phyloP scores from a whole-genome alignment of 768 basidiomycete species.

The Russula virescens region DNA sequence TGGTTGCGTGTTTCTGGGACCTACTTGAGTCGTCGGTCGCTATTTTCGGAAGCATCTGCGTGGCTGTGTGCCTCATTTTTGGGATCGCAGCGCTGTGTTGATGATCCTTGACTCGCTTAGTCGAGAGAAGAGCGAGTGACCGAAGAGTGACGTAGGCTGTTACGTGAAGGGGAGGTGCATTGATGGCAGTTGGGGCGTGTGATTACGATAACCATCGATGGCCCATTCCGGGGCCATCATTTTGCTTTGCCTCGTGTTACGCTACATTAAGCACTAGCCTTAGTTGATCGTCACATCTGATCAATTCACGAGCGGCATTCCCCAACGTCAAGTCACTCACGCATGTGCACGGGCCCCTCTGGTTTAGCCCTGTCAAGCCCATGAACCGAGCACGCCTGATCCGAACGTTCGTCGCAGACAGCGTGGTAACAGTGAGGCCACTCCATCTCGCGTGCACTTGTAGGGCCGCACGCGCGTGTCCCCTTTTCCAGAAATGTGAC shows the following conservation, averaged over 20 bases:
- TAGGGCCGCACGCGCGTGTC: constrained; percentile 10
- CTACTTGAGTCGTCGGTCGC: constrained; percentile 1
- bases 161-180: not conserved
- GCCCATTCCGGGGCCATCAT: too few relatives aligned
- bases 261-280: not conserved
- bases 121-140: not conserved
- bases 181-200: not conserved
- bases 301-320: not conserved
- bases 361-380: not conserved
- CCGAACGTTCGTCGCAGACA: constrained; percentile 5
- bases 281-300: constrained; percentile 7
- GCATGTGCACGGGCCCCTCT: not conserved
- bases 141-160: not conserved
- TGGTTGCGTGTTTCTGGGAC: constrained; percentile 11
- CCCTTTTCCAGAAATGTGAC: not conserved
- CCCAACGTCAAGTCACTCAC: not conserved
- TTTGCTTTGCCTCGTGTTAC: constrained; percentile 4
- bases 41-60: constrained; percentile 15
- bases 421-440: constrained; percentile 12
- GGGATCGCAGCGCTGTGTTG: constrained; percentile 11
- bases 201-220: constrained; percentile 12
- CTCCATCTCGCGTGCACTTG: not conserved
- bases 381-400: constrained; percentile 21
- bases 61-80: constrained; percentile 12
- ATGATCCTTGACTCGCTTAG: not conserved